Base-by-base conservation (phyloP, 306 rosid species). In the Pterocarpus santalinus region DNA sequence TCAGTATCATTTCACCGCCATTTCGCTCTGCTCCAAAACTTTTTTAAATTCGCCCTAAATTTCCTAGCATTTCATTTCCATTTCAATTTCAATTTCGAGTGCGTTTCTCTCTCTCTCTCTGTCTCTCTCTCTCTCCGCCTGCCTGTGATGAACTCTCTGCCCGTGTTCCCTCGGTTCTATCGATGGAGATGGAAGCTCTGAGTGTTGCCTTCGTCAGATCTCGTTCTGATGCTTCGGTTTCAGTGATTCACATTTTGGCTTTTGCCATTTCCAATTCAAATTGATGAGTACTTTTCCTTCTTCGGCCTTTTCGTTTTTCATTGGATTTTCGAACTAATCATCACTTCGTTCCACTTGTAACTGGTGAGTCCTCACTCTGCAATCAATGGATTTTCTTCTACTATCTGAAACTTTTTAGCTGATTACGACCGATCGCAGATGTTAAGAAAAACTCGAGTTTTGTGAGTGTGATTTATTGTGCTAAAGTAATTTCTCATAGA, bases 161-260 rank as follows among this genome's bases (percentile, higher is more conserved):
- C 73, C 16, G 38, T 81, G 75, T 57, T 77, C 76, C 87, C 86
- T 86, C 88, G 83, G 56, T 83, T 77, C 76, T 75, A 85, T 79
- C 90, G 88, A 81, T 81, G 90, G 85, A 85, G 83, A 84, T 87
- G 87, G 88, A 85, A 86, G 86, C 85, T 64, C 63, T 80, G 75
- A 87, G 38, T 52, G 61, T 82, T 16, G 5, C 14, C 17, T 63
- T 55, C 63, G 38, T 72, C 41, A 15, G 83, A 77, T 82, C 85
- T 76, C 32, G 10, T 73, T 83, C 65, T 43, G 17, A 33, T 67
- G 41, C 57, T 64, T 56, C 70, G 11, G 66, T 33, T 43, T 47
- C 53, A 47, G 14, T 47, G 53, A 47, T 9, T 55, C 69, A 22
- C 11, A 33, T 56, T 67, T 3, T 14, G 8, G 41, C 62, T 81